These are phyloP conservation scores for Cyclocybe cylindracea DNA, from an alignment of 768 basidiomycete species.

Conservation along the genomic window DNA sequence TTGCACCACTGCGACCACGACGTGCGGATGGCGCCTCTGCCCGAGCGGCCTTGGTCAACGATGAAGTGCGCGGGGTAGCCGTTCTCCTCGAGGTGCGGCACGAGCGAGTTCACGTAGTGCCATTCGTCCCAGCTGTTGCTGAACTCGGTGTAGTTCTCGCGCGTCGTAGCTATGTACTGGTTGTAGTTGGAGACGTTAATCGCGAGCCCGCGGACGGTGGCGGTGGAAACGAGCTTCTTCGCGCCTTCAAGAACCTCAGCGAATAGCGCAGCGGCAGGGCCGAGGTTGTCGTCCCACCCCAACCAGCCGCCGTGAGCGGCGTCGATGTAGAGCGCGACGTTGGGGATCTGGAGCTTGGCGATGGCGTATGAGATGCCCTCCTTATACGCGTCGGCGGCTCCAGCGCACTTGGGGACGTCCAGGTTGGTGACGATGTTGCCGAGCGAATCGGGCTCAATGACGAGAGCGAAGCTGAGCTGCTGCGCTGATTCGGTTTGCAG, in stretches of 20 bases:
- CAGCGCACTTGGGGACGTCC: slow-evolving; percentile 28
- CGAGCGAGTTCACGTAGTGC: slow-evolving; percentile 29
- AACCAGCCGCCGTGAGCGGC: slow-evolving; percentile 36
- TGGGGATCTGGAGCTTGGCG: slow-evolving; percentile 24
- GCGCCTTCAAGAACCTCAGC: slow-evolving; percentile 28
- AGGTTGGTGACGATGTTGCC: slow-evolving; percentile 32
- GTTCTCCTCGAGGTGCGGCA: slow-evolving; percentile 26
- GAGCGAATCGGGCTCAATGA: slow-evolving; percentile 34
- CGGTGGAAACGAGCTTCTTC: slow-evolving; percentile 21
- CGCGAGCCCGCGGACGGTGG: slow-evolving; percentile 31
- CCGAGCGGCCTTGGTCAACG: slow-evolving; percentile 35
- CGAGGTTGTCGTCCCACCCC: slow-evolving; percentile 32
- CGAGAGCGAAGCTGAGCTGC: slow-evolving; percentile 25
- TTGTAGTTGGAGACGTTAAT: slow-evolving; percentile 38
- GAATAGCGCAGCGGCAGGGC: slow-evolving; percentile 28
- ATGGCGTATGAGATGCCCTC: slow-evolving; percentile 27
- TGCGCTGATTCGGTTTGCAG: slow-evolving; percentile 17
- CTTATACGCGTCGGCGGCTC: slow-evolving; percentile 28
- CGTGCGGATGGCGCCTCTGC: slow-evolving; percentile 21
- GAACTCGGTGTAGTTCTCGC: slow-evolving; percentile 23
- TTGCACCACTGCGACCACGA: slow-evolving; percentile 30
- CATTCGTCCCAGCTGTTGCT: slow-evolving; percentile 31
- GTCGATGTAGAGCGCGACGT: slow-evolving; percentile 30
- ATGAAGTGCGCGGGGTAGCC: slow-evolving; percentile 37
- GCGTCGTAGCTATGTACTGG: slow-evolving; percentile 23